A percentile compares a stretch with the other conserved stretches of the same genome.
These are phyloP conservation scores for Fusarium sp. DNA, from an alignment of 2,329 filamentous ascomycete genomes.

Conservation along the genomic window DNA sequence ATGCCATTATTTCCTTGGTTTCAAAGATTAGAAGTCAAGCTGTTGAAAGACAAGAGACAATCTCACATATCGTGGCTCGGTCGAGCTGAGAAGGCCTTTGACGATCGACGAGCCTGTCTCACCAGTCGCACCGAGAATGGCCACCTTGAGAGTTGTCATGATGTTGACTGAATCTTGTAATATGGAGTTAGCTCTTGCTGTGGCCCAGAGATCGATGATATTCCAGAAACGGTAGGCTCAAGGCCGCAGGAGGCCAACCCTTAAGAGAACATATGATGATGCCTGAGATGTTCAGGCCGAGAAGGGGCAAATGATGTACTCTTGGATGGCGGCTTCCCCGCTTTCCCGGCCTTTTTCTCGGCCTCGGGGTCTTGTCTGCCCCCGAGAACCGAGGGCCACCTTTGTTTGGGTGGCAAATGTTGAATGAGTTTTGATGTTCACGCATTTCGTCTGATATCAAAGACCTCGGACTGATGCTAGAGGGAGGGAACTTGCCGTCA, in stretches of 20 bases:
- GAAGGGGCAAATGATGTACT: too few species aligned
- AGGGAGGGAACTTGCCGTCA: too few species aligned
- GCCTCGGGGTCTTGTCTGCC: not conserved
- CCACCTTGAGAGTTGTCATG: conserved; percentile 39
- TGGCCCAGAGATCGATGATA: not conserved
- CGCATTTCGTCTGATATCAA: too few species aligned
- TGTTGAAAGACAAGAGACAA: too few species aligned
- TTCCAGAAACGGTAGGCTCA: not conserved
- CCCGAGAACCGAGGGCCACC: not conserved
- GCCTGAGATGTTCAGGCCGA: too few species aligned
- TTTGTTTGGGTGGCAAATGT: too few species aligned
- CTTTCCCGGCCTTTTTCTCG: not conserved
- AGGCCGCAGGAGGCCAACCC: too few species aligned
- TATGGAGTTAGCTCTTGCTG: not conserved
- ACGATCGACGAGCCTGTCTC: conserved; percentile 55
- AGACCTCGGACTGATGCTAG: too few species aligned
- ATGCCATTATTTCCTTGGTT: conserved; percentile 57
- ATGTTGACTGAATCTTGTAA: not conserved
- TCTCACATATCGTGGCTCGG: conserved; percentile 41
- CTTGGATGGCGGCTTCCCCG: not conserved
- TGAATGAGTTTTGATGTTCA: too few species aligned
- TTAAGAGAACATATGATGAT: not conserved
- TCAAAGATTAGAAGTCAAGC: too few species aligned
- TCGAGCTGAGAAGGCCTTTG: conserved; percentile 50
- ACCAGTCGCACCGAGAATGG: conserved; percentile 56